Evolutionary conservation across 176 grass and related monocot genomes (phyloP), one percentile per base, ranked within the genome.

Genomic region (Oryza coarctata): DNA sequence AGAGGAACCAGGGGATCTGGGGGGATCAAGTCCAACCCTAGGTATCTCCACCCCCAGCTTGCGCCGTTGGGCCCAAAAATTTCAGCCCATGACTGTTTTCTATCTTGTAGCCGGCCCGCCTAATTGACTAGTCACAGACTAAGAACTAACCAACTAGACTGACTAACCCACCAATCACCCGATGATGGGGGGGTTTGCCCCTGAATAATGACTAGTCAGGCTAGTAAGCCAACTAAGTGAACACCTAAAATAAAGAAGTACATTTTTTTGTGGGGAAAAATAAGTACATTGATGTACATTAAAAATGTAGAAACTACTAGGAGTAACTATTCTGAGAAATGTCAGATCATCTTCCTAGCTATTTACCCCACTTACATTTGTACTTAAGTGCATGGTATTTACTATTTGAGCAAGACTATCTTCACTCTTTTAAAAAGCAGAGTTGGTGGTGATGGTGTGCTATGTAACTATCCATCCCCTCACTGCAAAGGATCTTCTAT

Each of bases 241-340:
- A 22, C 5, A n/a, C 52, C 23, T 52, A 52, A 18, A 52, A 52
- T 50, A 52, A 52, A 52, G 5, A 20, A 52, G 17, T 7, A 40
- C 38, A 40, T 2, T 33, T 33, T 33, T 33, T 33, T 1, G 1
- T 1, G 32, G 32, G 1, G 8, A 40, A 8, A 40, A 40, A 40
- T 6, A 71, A 17, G 3, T 45, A 7, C 17, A 52, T 22, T 31
- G 63, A 38, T 75, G 15, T 34, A 22, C n/a, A 39, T n/a, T 66
- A 20, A 38, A 66, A 83, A 55, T 36, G 45, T 75, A 49, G 14
- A 83, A 33, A 64, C 22, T 68, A 71, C 2, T 66, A 34, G 12
- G 31, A 83, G 17, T 50, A 76, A 26, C 35, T 84, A 76, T 60
- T 60, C 23, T 25, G 75, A 57, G 45, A 58, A 77, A 49, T 68